Evolutionary conservation across 2,329 filamentous ascomycete genomes (phyloP), one percentile per base, ranked within the genome.

Genomic region (Diaporthe batatas): DNA sequence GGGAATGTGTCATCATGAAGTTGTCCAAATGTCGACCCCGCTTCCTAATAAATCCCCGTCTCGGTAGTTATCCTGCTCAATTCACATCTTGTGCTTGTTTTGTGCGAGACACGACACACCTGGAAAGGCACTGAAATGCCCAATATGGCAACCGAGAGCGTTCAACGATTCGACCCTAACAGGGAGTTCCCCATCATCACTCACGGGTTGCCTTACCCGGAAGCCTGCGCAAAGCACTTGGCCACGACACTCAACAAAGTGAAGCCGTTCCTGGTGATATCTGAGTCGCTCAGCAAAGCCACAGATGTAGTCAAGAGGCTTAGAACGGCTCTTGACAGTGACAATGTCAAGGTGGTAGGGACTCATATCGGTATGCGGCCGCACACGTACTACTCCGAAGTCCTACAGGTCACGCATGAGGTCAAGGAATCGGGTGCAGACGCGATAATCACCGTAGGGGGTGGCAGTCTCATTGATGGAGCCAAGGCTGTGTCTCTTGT

Each of bases 341-440:
- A 49, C 16, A 23, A 36, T 16, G 72, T 58, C 21, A 64, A 21
- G 8, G 29, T 77, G 0, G 76, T 57, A 14, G 75, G 74, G 36
- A 54, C 73, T 23, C 71, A 64, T 32, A 54, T 72, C 8, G 76
- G 75, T 59, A 75, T 77, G 67, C 68, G 64, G 5, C 71, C 76
- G 12, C 76, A 77, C 42, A 77, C 76, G 32, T 74, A 75, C 58
- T 76, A 72, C 39, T 73, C 53, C 7, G 76, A 77, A n/a, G 72
- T 77, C 32, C 32, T 76, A 3, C 64, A 74, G 32, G 44, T 76
- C 39, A 51, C 71, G 25, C 44, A 47, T 1, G 74, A 75, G 23
- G 54, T 76, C 7, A 64, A 62, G 23, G 54, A 44, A 2, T 53
- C 75, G 1, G 59, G 65, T 6, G 75, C 76, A 6, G 76, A 77